Evolutionary conservation across 2,329 filamentous ascomycete genomes (phyloP).

Genomic region (Penicillium italicum): DNA sequence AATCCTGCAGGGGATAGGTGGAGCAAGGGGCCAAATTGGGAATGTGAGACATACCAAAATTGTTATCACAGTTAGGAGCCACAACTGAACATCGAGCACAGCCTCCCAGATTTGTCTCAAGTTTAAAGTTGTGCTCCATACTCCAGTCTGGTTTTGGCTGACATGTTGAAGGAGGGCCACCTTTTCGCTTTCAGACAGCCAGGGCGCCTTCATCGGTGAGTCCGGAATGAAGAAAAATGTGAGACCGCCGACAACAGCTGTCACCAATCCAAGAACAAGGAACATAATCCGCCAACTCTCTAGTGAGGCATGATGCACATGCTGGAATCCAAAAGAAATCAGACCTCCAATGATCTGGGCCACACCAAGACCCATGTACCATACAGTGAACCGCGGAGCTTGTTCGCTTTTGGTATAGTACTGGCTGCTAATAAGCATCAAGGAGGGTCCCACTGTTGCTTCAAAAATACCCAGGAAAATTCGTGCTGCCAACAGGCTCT

Average conservation of each 20-base stretch:
- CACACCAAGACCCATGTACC: constrained; percentile 59
- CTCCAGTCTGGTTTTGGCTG: constrained; percentile 49
- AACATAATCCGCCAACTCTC: constrained; percentile 52
- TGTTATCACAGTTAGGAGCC: constrained; percentile 38
- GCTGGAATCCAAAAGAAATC: constrained; percentile 54
- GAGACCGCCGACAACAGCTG: constrained; percentile 41
- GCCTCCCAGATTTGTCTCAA: constrained; percentile 47
- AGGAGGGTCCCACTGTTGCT: constrained; percentile 57
- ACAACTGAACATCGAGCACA: constrained; percentile 46
- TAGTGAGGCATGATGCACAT: constrained; percentile 39
- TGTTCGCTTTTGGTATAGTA: constrained; percentile 59
- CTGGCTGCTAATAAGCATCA: constrained; percentile 59
- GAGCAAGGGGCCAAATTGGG: background rate
- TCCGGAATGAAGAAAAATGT: constrained; percentile 49
- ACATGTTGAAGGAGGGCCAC: constrained; percentile 43
- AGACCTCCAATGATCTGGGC: constrained; percentile 45
- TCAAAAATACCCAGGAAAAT: constrained; percentile 60
- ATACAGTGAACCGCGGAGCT: constrained; percentile 57
- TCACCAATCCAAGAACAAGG: constrained; percentile 48
- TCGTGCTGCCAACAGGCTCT: constrained; percentile 52
- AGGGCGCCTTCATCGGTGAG: constrained; percentile 46
- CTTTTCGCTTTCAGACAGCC: constrained; percentile 36
- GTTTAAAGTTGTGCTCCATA: constrained; percentile 51
- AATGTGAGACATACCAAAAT: constrained; percentile 12
- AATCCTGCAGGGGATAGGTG: background rate